Evolutionary conservation across 352 stramenopile genomes (phyloP).

Genomic region (Phytophthora sp.): DNA sequence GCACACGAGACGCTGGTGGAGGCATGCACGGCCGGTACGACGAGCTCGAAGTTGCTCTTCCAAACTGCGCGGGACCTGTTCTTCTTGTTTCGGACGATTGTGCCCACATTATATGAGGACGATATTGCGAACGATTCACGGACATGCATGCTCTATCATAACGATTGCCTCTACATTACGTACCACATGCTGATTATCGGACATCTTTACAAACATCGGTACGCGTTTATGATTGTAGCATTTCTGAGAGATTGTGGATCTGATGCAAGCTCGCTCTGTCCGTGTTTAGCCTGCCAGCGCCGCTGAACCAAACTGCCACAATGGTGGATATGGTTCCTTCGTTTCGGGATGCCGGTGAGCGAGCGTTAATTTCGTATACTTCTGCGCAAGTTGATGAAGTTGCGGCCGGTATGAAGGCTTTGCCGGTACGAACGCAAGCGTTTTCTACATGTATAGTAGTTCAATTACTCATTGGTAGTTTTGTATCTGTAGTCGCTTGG

Average conservation of each 20-base stretch:
- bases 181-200: slow-evolving; percentile 83
- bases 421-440: slow-evolving; percentile 49
- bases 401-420: slow-evolving; percentile 31
- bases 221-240: no score
- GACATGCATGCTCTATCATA: slow-evolving; percentile 84
- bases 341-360: slow-evolving; percentile 67
- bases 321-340: slow-evolving; percentile 85
- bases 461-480: no score
- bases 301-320: slow-evolving; percentile 64
- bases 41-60: slow-evolving; percentile 67
- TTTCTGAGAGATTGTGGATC: no score
- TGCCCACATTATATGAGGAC: slow-evolving; percentile 70
- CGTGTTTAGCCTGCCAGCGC: slow-evolving; percentile 54
- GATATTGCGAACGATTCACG: slow-evolving; percentile 70
- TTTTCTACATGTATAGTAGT: no score
- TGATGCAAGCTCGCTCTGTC: no score
- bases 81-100: slow-evolving; percentile 72
- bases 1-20: slow-evolving; percentile 71
- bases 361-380: slow-evolving; percentile 52
- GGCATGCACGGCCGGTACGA: slow-evolving; percentile 47
- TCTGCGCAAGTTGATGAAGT: slow-evolving; percentile 54
- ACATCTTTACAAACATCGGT: slow-evolving; percentile 76
- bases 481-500: slow-evolving; percentile 50
- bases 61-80: slow-evolving; percentile 81
- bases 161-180: slow-evolving; percentile 84